Base-by-base conservation (phyloP, 2,329 filamentous ascomycete genomes). In the Xylaria sp. region DNA sequence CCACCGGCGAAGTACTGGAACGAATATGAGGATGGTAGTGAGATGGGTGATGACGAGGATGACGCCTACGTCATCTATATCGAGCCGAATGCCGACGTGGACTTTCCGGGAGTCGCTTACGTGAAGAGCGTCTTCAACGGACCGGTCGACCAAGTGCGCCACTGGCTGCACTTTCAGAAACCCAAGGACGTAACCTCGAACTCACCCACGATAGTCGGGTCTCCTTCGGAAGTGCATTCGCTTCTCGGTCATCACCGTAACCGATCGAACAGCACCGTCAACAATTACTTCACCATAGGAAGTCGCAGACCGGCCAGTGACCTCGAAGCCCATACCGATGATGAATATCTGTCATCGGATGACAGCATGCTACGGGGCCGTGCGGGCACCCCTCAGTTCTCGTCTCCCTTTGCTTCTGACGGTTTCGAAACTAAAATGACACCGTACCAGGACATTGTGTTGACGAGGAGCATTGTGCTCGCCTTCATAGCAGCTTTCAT, bases 1-100 rank as follows among this genome's bases (percentile, higher is more conserved):
- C 37, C 67, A 6, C 62, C 65, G 8, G 37, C 64, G 7, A 58
- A 53, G 23, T 94, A 93, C 70, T 95, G 91, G 90, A 93, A 90
- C 72, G 91, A 95, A 72, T 94, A 93, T 72, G 91, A 95, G 66
- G 77, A 92, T 70, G 89, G 89, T 7, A 91, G 90, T 70, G 89
- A 92, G 57, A 76, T 75, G 2, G 82, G 67, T 49, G 55, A 67
- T 54, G 84, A 81, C 2, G 75, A 80, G 11, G 80, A 85, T 47
- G 82, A 85, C 49, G 81, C 83, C 42, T 94, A 91, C 72, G 81
- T 84, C 50, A 86, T 94, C 65, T 91, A 90, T 68, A 78, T 93
- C 60, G 82, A 92, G 69, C 89, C 90, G 0, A 81, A 90, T 65
- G 83, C 83, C 1, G 77, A 80, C 8, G 69, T 75, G 16, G 76